Evolutionary conservation across 2,329 filamentous ascomycete genomes (phyloP), one percentile per base, ranked within the genome.

Genomic region (Mariannaea sp.): DNA sequence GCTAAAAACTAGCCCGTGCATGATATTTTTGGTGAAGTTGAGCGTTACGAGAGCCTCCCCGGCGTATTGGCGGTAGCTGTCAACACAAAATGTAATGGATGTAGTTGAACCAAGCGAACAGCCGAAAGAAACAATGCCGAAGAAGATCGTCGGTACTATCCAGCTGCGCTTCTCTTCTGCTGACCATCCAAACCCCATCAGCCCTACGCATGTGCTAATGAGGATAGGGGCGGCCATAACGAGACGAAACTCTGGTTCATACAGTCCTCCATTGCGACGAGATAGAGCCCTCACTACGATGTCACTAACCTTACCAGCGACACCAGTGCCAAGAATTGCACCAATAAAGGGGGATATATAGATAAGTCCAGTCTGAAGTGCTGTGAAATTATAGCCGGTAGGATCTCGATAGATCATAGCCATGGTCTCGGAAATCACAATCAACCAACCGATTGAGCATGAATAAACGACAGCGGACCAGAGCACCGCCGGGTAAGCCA

Each of bases 181-280:
- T 7, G 88, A 92, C 93, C 93, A 97, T 13, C 93, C 93, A 66
- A 94, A 97, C 2, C 92, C 93, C 86, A 97, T 96, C 12, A 97
- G 80, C 0, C 93, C 93, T 24, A 93, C 84, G 1, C 86, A 84
- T 0, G 92, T 97, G 4, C 85, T 85, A 48, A 97, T 65, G 1
- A 87, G 78, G 24, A 97, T 86, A 0, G 92, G 93, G 3, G 87
- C 73, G 0, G 85, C 90, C 93, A 97, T 96, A 36, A 96, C 81
- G 0, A 96, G 81, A 7, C 92, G 84, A 67, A 95, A 97, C 71
- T 97, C 93, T 1, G 93, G 93, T 71, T 97, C 93, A 70, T 97
- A 97, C 3, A 97, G 77, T 2, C 93, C 93, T 13, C 90, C 91
- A 62, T 97, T 97, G 24, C 86, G 85, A 27, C 86, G 82, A 2